phyloP scores from a whole-genome alignment of 345 rosid genomes.

The Aquilaria sinensis region DNA sequence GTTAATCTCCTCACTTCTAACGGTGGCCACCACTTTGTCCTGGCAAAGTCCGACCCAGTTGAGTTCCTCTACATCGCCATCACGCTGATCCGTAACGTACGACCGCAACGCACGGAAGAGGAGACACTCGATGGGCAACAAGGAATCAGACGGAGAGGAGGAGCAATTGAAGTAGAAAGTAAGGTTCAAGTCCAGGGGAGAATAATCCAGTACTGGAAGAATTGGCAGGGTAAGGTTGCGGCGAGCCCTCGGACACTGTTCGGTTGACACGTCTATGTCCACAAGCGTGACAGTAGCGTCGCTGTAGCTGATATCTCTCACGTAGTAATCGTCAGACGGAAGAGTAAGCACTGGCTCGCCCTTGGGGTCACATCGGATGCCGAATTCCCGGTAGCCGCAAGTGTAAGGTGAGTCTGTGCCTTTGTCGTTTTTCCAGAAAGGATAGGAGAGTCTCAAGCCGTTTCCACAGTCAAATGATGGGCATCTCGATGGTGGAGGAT shows the following conservation, averaged over 20 bases:
- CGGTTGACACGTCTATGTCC: not conserved
- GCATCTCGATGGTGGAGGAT: not conserved
- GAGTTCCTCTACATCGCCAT: not conserved
- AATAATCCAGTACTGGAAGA: slow-evolving; percentile 11
- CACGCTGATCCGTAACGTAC: not conserved
- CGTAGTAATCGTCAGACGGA: not conserved
- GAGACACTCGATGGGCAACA: slow-evolving; percentile 2
- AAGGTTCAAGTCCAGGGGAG: slow-evolving; percentile 12
- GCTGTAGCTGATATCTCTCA: slow-evolving; percentile 12
- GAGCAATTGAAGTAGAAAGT: slow-evolving; percentile 27
- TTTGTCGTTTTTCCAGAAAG: not conserved
- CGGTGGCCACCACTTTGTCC: slow-evolving; percentile 16
- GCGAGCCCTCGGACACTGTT: slow-evolving; percentile 12
- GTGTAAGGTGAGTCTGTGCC: not conserved
- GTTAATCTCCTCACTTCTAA: slow-evolving; percentile 2
- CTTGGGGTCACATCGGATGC: slow-evolving; percentile 9
- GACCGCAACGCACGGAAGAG: not conserved
- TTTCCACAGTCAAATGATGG: not conserved
- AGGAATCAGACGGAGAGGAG: not conserved
- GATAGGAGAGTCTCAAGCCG: slow-evolving; percentile 11
- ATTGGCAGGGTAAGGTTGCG: slow-evolving; percentile 16
- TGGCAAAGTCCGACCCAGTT: slow-evolving; percentile 5
- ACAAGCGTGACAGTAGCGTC: slow-evolving; percentile 1
- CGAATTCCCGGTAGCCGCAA: slow-evolving; percentile 23
- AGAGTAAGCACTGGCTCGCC: slow-evolving; percentile 6